Base-by-base conservation (phyloP, 768 basidiomycete genomes). In the Holtermannia corniformis region DNA sequence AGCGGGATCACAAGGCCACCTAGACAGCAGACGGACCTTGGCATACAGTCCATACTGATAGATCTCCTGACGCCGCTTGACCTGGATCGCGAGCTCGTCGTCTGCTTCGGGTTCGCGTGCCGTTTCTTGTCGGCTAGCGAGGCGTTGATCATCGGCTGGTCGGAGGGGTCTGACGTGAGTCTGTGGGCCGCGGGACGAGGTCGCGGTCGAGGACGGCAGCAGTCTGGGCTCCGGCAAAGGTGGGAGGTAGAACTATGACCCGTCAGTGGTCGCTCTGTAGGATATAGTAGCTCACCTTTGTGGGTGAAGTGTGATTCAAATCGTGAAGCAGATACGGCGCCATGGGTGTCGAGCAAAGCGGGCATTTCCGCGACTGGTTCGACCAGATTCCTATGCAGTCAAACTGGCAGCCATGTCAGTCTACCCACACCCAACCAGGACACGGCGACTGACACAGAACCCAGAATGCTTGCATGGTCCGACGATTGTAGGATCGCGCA, bases 371-470 rank as follows among this genome's bases (percentile, higher is more conserved):
- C 2, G 70, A 69, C 40, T 72, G 70, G 22, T 71, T 67, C 49
- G 85, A 80, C 91, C 90, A 93, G 1, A 90, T 73, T 44, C 85
- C 75, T 21, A 95, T 77, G 68, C 91, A 96, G 51, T 87, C 86
- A 59, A 93, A 93, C 70, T 72, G 47, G 22, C 11, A 32, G 51
- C 20, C 37, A 50, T 12, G 5, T n/a, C 48, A 44, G 20, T n/a
- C 43, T 19, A 5, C 37, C n/a, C 37, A 41, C 44, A 44, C 23
- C 24, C 23, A 5, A 42, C 4, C 2, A 49, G 37, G 22, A n/a
- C 22, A n/a, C 22, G 16, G 2, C 11, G 19, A 64, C 70, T 67
- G 47, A 72, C 70, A 64, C 91, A 96, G 65, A 92, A 92, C 64
- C 87, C 85, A 44, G 68, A 63, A 75, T 96, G 91, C 1, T 87